Evolutionary conservation across 2,329 filamentous ascomycete genomes (phyloP).

Genomic region (Phoma herbarum): DNA sequence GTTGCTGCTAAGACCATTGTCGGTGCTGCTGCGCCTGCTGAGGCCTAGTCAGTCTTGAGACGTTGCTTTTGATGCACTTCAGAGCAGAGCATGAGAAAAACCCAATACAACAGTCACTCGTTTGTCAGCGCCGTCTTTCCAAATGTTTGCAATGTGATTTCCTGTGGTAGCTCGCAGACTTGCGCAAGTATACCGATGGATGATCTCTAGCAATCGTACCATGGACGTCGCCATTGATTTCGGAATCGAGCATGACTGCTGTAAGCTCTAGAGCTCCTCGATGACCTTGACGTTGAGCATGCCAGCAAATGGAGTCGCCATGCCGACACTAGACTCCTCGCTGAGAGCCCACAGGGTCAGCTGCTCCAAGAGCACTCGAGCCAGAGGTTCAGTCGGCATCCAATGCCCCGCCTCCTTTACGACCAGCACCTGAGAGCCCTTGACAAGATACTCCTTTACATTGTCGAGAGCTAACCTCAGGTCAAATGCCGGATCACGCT

Average conservation of each 20-base stretch:
- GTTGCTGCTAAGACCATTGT: slow-evolving; percentile 26
- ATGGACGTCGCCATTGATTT: too few species aligned
- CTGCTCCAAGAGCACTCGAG: slow-evolving; percentile 54
- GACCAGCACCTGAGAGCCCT: slow-evolving; percentile 60
- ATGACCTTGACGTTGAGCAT: slow-evolving; percentile 32
- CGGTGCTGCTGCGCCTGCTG: slow-evolving; percentile 27
- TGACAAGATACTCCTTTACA: slow-evolving; percentile 60
- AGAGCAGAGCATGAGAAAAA: not conserved
- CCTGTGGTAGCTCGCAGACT: not conserved
- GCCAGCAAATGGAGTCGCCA: slow-evolving; percentile 31
- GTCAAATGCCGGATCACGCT: slow-evolving; percentile 62
- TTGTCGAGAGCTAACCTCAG: slow-evolving; percentile 60
- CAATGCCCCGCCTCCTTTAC: slow-evolving; percentile 63
- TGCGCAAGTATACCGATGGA: too few species aligned
- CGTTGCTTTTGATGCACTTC: not conserved
- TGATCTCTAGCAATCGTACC: too few species aligned
- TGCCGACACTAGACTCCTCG: slow-evolving; percentile 27
- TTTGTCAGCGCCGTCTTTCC: not conserved
- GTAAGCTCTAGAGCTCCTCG: slow-evolving; percentile 17
- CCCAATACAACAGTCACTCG: slow-evolving; percentile 11
- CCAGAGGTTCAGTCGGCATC: slow-evolving; percentile 57
- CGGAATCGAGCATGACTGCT: too few species aligned
- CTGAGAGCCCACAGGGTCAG: slow-evolving; percentile 46
- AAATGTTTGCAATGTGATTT: not conserved
- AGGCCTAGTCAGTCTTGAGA: not conserved